These are phyloP conservation scores for Shiraia sp. DNA, from an alignment of 2,329 filamentous ascomycete species.

Conservation along the genomic window DNA sequence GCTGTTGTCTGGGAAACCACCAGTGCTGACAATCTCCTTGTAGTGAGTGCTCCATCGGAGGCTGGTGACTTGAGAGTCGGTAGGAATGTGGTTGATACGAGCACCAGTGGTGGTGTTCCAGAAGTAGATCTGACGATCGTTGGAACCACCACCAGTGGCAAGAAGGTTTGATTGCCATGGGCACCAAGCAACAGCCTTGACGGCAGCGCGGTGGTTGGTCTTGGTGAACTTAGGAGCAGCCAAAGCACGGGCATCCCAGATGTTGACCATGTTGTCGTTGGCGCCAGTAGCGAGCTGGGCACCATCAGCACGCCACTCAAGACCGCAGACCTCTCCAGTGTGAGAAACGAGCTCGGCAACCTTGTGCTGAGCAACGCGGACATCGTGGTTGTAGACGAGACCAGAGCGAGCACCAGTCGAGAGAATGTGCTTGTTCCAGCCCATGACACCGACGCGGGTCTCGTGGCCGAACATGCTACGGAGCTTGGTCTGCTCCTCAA, in stretches of 20 bases:
- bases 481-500: slow-evolving; percentile 90
- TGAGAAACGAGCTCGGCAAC: slow-evolving; percentile 95
- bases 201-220: slow-evolving; percentile 98
- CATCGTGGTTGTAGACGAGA: slow-evolving; percentile 97
- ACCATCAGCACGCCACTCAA: slow-evolving; percentile 96
- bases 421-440: slow-evolving; percentile 97
- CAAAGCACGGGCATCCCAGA: slow-evolving; percentile 96
- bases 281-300: slow-evolving; percentile 96
- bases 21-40: slow-evolving; percentile 96
- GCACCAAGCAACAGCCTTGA: slow-evolving; percentile 98
- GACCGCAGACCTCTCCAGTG: slow-evolving; percentile 95
- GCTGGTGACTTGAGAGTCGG: slow-evolving; percentile 94
- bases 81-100: slow-evolving; percentile 98
- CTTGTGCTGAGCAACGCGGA: slow-evolving; percentile 97
- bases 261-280: slow-evolving; percentile 98
- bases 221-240: slow-evolving; percentile 98
- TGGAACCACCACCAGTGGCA: slow-evolving; percentile 92
- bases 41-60: slow-evolving; percentile 96
- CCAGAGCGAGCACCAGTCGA: slow-evolving; percentile 94
- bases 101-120: slow-evolving; percentile 99
- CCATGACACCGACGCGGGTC: slow-evolving; percentile 92
- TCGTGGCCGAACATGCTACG: slow-evolving; percentile 99
- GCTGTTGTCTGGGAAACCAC: slow-evolving; percentile 98
- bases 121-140: slow-evolving; percentile 98
- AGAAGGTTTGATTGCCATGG: slow-evolving; percentile 98